phyloP scores from a whole-genome alignment of 208 protist species.

The Trypanosoma congolense region DNA sequence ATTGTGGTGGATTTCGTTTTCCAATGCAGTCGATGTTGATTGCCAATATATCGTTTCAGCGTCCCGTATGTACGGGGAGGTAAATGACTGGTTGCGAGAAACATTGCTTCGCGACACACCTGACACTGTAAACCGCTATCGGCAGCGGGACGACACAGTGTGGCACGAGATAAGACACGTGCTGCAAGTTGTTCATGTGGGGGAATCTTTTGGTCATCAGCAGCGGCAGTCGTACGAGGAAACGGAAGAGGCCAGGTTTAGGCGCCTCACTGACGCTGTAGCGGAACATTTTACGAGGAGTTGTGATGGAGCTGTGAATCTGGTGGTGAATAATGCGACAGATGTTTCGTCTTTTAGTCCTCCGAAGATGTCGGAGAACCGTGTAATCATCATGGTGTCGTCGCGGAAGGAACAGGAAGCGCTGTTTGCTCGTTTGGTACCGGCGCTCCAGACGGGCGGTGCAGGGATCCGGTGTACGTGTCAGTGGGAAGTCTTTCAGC shows the following conservation, averaged over 20 bases:
- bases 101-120: constrained; percentile 36
- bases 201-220: constrained; percentile 28
- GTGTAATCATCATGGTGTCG: constrained; percentile 44
- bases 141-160: constrained; percentile 29
- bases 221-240: constrained; percentile 21
- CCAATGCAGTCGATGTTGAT: constrained; percentile 68
- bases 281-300: constrained; percentile 15
- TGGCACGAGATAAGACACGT: constrained; percentile 16
- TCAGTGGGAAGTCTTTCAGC: constrained; percentile 26
- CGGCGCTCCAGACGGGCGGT: constrained; percentile 9
- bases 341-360: constrained; percentile 2
- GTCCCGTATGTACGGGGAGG: constrained; percentile 27
- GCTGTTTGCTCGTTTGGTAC: constrained; percentile 31
- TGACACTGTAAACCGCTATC: constrained; percentile 16
- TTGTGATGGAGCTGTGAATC: background rate
- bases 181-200: constrained; percentile 16
- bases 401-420: constrained; percentile 56
- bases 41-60: constrained; percentile 68
- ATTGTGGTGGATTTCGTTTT: constrained; percentile 55
- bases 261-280: constrained; percentile 10
- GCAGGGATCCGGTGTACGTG: constrained; percentile 31
- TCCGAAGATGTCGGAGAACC: constrained; percentile 5
- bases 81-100: constrained; percentile 32
- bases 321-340: background rate
- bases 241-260: constrained; percentile 24